Evolutionary conservation across 2,329 filamentous ascomycete genomes (phyloP).

Genomic region (Pseudopyricularia cyperi): DNA sequence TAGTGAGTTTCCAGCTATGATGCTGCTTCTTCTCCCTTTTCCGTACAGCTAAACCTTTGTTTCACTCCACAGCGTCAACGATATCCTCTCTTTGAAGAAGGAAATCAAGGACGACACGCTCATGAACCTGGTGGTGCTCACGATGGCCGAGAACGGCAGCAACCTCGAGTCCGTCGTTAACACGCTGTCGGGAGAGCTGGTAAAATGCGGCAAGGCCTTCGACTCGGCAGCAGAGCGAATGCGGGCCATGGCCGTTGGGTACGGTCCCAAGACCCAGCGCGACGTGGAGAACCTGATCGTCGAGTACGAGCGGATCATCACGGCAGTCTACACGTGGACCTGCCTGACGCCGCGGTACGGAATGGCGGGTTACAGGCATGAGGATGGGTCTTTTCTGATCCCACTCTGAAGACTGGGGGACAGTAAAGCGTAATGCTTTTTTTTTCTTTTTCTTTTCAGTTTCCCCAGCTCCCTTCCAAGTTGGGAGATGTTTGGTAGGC

Average conservation of each 20-base stretch:
- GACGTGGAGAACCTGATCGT: conserved; percentile 1
- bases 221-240: conserved; percentile 17
- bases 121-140: conserved; percentile 3
- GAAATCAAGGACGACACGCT: conserved; percentile 3
- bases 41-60: not conserved
- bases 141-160: conserved; percentile 2
- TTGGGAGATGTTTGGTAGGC: no score
- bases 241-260: conserved; percentile 27
- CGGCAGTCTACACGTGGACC: conserved; percentile 2
- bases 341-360: conserved; percentile 3
- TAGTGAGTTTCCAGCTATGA: not conserved
- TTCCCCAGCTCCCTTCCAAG: no score
- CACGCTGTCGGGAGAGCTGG: not conserved
- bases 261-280: not conserved
- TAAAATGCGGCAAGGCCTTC: conserved; percentile 16
- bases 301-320: conserved; percentile 1
- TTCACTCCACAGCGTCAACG: not conserved
- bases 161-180: conserved; percentile 1
- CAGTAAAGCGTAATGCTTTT: no score
- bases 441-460: no score
- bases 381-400: conserved; percentile 1
- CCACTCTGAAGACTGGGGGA: not conserved
- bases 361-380: conserved; percentile 1
- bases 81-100: conserved; percentile 4
- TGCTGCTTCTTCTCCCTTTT: not conserved